A percentile compares a stretch with the other conserved stretches of the same genome.
These are phyloP conservation scores for Haplographium delicatum DNA, from an alignment of 495 filamentous ascomycete species.

Conservation along the genomic window DNA sequence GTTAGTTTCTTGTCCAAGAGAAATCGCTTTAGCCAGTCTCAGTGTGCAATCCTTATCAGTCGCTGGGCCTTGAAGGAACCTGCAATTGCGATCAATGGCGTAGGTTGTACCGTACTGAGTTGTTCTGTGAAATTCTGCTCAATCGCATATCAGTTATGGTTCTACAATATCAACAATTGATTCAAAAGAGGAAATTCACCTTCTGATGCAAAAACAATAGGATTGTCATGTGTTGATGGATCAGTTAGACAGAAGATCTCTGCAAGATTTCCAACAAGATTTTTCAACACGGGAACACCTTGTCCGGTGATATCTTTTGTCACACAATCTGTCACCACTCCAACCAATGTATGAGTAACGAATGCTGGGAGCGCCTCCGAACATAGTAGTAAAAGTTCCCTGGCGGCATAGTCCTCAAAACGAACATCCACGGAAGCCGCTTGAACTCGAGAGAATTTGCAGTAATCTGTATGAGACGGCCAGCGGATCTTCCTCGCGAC, in stretches of 20 bases:
- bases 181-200: conserved; percentile 29
- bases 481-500: conserved; percentile 11
- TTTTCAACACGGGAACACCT: conserved; percentile 37
- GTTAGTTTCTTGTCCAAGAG: conserved; percentile 3
- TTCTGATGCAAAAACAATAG: conserved; percentile 63
- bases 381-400: conserved; percentile 15
- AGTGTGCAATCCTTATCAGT: conserved; percentile 36
- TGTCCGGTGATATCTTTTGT: conserved; percentile 44
- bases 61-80: conserved; percentile 57
- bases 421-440: conserved; percentile 6
- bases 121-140: conserved; percentile 53
- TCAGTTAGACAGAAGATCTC: conserved; percentile 65
- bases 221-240: conserved; percentile 58
- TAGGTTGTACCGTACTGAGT: conserved; percentile 49
- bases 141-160: not conserved
- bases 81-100: conserved; percentile 55
- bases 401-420: conserved; percentile 14
- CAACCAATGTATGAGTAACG: conserved; percentile 46
- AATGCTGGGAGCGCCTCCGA: conserved; percentile 54
- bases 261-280: conserved; percentile 54
- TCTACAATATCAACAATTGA: not conserved
- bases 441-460: conserved; percentile 13
- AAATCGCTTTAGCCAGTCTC: conserved; percentile 12
- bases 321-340: conserved; percentile 42
- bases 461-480: conserved; percentile 15